Evolutionary conservation across 2,329 filamentous ascomycete genomes (phyloP).

Genomic region (Onygena corvina): DNA sequence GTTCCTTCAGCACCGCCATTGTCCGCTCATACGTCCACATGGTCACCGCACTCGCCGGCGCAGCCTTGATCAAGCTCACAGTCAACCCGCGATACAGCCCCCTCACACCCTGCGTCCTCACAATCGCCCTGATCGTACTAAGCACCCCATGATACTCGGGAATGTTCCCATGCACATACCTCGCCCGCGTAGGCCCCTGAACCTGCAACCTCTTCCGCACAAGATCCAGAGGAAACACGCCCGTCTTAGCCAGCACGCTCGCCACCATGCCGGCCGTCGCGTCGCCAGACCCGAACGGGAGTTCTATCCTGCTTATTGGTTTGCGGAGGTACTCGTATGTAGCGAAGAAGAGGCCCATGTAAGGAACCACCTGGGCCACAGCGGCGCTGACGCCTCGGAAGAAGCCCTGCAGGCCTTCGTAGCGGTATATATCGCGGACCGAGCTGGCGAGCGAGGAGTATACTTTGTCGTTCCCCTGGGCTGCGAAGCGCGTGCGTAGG

Average conservation of each 20-base stretch:
- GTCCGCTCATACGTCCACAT: conserved; percentile 88
- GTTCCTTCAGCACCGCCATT: conserved; percentile 46
- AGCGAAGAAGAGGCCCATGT: conserved; percentile 94
- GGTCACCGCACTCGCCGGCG: conserved; percentile 81
- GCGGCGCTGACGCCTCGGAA: conserved; percentile 77
- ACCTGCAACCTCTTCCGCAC: conserved; percentile 90
- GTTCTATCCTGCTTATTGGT: conserved; percentile 42
- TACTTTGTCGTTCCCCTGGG: conserved; percentile 70
- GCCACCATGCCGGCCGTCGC: conserved; percentile 70
- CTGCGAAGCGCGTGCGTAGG: conserved; percentile 88
- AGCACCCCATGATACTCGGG: conserved; percentile 65
- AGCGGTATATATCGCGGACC: conserved; percentile 56
- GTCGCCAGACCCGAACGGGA: conserved; percentile 67
- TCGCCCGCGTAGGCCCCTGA: conserved; percentile 69
- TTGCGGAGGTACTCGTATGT: conserved; percentile 67
- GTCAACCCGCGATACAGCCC: conserved; percentile 80
- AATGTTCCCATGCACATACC: conserved; percentile 77
- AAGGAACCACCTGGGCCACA: conserved; percentile 78
- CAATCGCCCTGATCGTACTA: conserved; percentile 54
- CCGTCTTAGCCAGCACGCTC: conserved; percentile 72
- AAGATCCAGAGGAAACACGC: conserved; percentile 83
- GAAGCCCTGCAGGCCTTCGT: conserved; percentile 69
- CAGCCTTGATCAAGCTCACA: conserved; percentile 83
- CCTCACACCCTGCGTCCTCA: conserved; percentile 59
- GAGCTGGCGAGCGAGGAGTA: conserved; percentile 61